Evolutionary conservation across 2,329 filamentous ascomycete genomes (phyloP), one percentile per base, ranked within the genome.

Genomic region (Cladobotryum mycophilum): DNA sequence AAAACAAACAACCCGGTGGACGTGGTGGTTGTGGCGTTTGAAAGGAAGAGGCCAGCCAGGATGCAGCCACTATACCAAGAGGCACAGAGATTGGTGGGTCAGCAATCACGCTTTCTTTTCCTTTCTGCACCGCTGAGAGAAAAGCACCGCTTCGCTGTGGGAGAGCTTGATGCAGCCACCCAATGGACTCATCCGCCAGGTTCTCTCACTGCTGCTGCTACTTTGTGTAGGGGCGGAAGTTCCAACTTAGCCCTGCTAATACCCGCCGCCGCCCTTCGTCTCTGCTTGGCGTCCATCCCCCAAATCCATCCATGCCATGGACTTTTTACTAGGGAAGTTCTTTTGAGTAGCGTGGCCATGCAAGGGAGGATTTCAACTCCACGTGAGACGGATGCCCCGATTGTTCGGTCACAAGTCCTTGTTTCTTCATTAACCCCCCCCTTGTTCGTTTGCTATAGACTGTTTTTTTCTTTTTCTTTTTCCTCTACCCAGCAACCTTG

Each of bases 361-460:
- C 40, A 42, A 51, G 45, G 48, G 48, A 43, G 41, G 6, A 30
- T 30, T 30, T 8, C 25, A 46, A 51, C 34, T 51, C 37, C 48
- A 51, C 48, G 48, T 51, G 48, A 51, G 48, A 51, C 48, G 42
- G 48, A 46, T 46, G 35, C n/a, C 25, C 37, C 48, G 48, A 40
- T 45, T 37, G 14, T 49, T 49, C 25, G 48, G 48, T 37, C 38
- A 20, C 34, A 45, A 35, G 34, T 34, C 45, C 36, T 41, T 37
- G 22, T 37, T 35, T n/a, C 12, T 20, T 47, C 30, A 9, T 13
- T 11, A 7, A 18, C 11, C 20, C 35, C 41, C 40, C 30, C 25
- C 25, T 8, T 4, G 25, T 30, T 30, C 9, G 25, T 30, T 30
- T 30, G 25, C 25, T 30, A 11, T 30, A 30, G 25, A 30, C 25